These are phyloP conservation scores for Fraxinus dipetala DNA, from an alignment of 305 asterid genomes.

Conservation along the genomic window DNA sequence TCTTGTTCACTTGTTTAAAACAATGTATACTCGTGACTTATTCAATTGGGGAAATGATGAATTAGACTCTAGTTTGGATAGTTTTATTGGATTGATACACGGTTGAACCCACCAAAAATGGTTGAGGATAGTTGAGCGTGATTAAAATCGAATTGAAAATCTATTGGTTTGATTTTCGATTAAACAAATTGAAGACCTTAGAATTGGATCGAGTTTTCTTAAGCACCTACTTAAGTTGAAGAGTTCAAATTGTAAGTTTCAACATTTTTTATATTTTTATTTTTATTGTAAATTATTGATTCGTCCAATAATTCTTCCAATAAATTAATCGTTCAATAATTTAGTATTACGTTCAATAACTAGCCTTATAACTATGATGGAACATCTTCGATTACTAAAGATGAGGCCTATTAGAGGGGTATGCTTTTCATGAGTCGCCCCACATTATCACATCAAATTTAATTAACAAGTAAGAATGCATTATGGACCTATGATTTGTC, in stretches of 20 bases:
- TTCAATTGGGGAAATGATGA: background rate
- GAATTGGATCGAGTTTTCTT: background rate
- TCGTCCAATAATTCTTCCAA: background rate
- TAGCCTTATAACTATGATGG: background rate
- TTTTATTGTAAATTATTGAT: background rate
- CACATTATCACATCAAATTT: background rate
- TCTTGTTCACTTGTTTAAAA: no score
- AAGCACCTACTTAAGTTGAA: background rate
- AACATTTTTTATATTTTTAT: no score
- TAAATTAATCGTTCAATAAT: background rate
- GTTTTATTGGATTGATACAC: background rate
- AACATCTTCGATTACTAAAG: background rate
- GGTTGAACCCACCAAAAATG: background rate
- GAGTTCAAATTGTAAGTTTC: background rate
- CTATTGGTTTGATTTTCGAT: background rate
- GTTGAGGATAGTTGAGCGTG: background rate
- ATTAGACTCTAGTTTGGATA: background rate
- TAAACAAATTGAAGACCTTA: background rate
- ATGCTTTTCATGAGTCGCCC: background rate
- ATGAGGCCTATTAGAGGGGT: background rate
- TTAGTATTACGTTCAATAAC: background rate
- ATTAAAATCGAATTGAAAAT: background rate
- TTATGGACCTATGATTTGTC: background rate
- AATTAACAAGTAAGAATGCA: background rate
- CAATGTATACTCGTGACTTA: background rate